These are phyloP conservation scores for Ustilago trichophora DNA, from an alignment of 1,284 basidiomycete species.

Conservation along the genomic window DNA sequence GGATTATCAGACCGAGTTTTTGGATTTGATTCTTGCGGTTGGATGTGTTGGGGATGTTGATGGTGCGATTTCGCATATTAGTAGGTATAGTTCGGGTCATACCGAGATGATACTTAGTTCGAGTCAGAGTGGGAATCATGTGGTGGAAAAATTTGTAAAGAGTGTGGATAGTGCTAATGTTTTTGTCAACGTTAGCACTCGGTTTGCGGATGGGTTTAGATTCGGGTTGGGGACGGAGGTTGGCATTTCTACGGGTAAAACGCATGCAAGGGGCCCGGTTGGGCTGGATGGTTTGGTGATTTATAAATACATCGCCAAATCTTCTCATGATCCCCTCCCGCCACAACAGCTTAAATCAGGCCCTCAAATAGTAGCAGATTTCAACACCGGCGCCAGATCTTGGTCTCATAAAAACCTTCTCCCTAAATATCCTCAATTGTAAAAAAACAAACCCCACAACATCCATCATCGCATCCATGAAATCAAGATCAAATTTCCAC, in stretches of 20 bases:
- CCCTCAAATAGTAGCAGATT: too few species aligned
- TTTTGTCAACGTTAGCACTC: slow-evolving; percentile 91
- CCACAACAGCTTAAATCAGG: too few species aligned
- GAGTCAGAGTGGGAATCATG: slow-evolving; percentile 68
- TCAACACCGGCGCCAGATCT: too few species aligned
- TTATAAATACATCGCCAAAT: slow-evolving; percentile 61
- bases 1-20: slow-evolving; percentile 87
- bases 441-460: too few species aligned
- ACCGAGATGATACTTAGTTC: slow-evolving; percentile 83
- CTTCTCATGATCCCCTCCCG: too few species aligned
- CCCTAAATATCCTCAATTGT: too few species aligned
- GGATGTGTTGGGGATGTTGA: slow-evolving; percentile 76
- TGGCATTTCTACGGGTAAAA: slow-evolving; percentile 94
- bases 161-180: slow-evolving; percentile 91
- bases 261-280: slow-evolving; percentile 95
- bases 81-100: slow-evolving; percentile 90
- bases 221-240: slow-evolving; percentile 99
- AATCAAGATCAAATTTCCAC: too few species aligned
- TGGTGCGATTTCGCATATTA: slow-evolving; percentile 87
- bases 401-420: too few species aligned
- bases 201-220: slow-evolving; percentile 95
- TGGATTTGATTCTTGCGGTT: slow-evolving; percentile 72
- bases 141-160: slow-evolving; percentile 81
- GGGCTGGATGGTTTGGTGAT: slow-evolving; percentile 81
- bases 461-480: too few species aligned